Evolutionary conservation across 768 basidiomycete species (phyloP), one percentile per base, ranked within the genome.

Genomic region (Tephrocybe sp.): DNA sequence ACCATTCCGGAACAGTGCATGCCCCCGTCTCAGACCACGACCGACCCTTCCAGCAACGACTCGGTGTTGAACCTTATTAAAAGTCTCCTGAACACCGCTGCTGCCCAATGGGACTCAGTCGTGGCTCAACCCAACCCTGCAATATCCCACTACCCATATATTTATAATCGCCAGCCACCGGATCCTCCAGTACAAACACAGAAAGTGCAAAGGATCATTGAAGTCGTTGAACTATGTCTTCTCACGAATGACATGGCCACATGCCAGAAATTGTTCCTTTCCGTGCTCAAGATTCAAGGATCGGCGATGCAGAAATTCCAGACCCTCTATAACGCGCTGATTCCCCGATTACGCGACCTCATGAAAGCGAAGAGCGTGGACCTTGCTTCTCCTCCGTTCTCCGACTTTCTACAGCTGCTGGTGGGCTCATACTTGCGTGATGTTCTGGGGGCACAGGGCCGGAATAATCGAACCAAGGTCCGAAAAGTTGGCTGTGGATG

Each of bases 401-500:
- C 46, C 24, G 60, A 61, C 30, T 60, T 71, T 13, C 47, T 68
- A 12, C 60, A 63, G 39, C 53, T 59, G 15, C 43, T 69, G 11
- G 56, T 73, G 13, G 64, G 57, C 8, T 36, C 53, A 3, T 68
- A 69, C 27, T 57, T 73, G 24, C 52, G 53, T 2, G 49, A 66
- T 31, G 44, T 68, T 12, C 56, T 72, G 8, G 64, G 65, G 7
- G 45, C 52, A 5, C 63, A 60, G 38, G 47, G 51, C 5, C 52
- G 54, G 7, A 49, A 30, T 32, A 19, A 49, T 25, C 43, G 25
- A 11, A 15, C 47, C 1, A 50, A 47, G 12, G 51, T 68, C 28
- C 61, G 66, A 24, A 68, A 65, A 30, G 51, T 72, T 31, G 66
- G 65, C 5, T 70, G 70, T 46, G 64, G 67, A 19, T 71, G 68